A percentile compares a stretch with the other conserved stretches of the same genome.
These are phyloP conservation scores for Amauroascus niger DNA, from an alignment of 2,329 filamentous ascomycete species.

Conservation along the genomic window DNA sequence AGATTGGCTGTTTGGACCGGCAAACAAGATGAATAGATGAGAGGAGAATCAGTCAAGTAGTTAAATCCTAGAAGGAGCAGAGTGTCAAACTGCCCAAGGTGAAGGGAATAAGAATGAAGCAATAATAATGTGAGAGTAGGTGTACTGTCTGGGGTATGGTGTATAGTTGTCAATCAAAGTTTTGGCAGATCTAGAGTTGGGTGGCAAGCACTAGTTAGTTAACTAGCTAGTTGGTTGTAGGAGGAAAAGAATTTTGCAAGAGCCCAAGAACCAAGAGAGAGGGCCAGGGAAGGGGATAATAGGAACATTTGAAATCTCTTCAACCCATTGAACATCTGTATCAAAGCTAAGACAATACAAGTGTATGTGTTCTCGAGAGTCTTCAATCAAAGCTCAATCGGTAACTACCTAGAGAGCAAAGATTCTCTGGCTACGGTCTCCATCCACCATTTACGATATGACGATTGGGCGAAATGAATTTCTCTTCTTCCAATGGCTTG, in stretches of 20 bases:
- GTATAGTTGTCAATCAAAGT: conserved; percentile 4
- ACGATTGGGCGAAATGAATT: not conserved
- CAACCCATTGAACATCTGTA: too few relatives aligned
- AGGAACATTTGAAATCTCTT: not conserved
- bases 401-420: too few relatives aligned
- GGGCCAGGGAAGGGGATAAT: not conserved
- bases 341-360: too few relatives aligned
- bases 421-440: too few relatives aligned
- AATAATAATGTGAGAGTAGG: not conserved
- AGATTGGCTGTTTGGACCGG: not conserved
- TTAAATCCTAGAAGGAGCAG: too few relatives aligned
- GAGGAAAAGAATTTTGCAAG: not conserved
- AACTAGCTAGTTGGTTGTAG: not conserved
- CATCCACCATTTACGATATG: not conserved
- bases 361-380: too few relatives aligned
- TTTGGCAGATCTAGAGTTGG: conserved; percentile 3
- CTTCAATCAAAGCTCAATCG: too few relatives aligned
- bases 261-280: not conserved
- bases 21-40: not conserved
- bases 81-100: not conserved
- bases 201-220: conserved; percentile 7
- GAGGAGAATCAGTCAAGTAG: not conserved
- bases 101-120: not conserved
- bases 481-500: not conserved
- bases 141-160: not conserved